Evolutionary conservation across 257 asterid genomes (phyloP), one percentile per base, ranked within the genome.

Genomic region (Solanum tarijense): DNA sequence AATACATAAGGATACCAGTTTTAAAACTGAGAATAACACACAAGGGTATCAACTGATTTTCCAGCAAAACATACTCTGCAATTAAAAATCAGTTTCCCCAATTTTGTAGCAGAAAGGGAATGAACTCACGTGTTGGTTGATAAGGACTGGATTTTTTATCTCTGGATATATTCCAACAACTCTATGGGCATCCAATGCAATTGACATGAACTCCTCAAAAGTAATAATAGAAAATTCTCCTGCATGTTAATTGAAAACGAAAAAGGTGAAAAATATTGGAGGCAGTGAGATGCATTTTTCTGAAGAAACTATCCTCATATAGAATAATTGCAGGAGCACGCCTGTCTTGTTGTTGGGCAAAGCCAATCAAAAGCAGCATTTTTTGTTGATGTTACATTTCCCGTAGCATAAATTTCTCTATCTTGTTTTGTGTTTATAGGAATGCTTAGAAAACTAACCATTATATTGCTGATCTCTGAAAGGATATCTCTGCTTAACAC

Each of bases 141-240:
- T 93, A 66, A 95, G 93, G 60, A 94, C 94, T 65, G 99, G 98
- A 89, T 94, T 97, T 92, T 97, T 96, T 29, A 97, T 96, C 94
- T 97, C 99, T 25, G 99, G 99, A 93, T 97, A 97, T 89, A 97
- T 95, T 87, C 99, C 99, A 32, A 97, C 99, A 20, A 94, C 93
- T 92, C 99, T 89, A 23, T 94, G 94, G 69, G 99, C 96, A 89
- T 92, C 98, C 91, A 96, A 88, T 58, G 99, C 99, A 86, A 97
- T 94, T 35, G 96, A 91, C 88, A 96, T 93, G 88, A 89, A 97
- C 89, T 97, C 98, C 85, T 97, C 98, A 91, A 97, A 95, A 29
- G 99, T 96, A 89, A 96, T 93, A 9, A 97, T 94, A 18, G 98
- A 83, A 90, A 92, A 97, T 72, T 94, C 89, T 87, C 98, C 99